Conservation (phyloP, 805 yeast species). For the Ogataea polymorpha region DNA sequence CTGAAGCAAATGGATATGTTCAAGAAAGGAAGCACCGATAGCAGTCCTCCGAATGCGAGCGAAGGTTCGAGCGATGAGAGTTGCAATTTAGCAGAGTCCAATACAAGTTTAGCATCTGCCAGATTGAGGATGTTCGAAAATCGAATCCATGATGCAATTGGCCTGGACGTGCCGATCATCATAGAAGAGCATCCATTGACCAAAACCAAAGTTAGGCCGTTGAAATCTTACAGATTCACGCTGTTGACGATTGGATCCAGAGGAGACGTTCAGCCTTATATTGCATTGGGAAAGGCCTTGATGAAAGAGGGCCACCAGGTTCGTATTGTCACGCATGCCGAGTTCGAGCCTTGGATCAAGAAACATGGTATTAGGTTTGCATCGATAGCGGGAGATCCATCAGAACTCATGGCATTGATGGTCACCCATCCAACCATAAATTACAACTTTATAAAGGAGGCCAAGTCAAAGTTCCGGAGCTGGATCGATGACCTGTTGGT, state of each 20-base stretch:
- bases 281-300: conserved; percentile 81
- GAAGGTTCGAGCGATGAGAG: conserved; percentile 29
- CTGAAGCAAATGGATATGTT: conserved; percentile 47
- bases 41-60: conserved; percentile 8
- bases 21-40: conserved; percentile 25
- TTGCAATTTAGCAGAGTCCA: conserved; percentile 29
- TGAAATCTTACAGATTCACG: conserved; percentile 54
- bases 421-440: conserved; percentile 87
- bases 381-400: conserved; percentile 88
- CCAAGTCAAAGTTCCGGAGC: conserved; percentile 68
- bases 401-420: conserved; percentile 88
- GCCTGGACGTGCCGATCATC: conserved; percentile 65
- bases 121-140: conserved; percentile 67
- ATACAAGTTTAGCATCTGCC: conserved; percentile 46
- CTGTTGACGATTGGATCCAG: conserved; percentile 89
- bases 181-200: conserved; percentile 58
- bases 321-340: conserved; percentile 80
- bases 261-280: conserved; percentile 96
- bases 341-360: conserved; percentile 74
- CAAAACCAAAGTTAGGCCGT: conserved; percentile 44
- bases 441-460: conserved; percentile 78
- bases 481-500: conserved; percentile 77
- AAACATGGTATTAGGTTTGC: conserved; percentile 64
- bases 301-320: conserved; percentile 79
- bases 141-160: conserved; percentile 54